Evolutionary conservation across 805 yeast genomes (phyloP).

Genomic region (Saccharomycopsis microspora): DNA sequence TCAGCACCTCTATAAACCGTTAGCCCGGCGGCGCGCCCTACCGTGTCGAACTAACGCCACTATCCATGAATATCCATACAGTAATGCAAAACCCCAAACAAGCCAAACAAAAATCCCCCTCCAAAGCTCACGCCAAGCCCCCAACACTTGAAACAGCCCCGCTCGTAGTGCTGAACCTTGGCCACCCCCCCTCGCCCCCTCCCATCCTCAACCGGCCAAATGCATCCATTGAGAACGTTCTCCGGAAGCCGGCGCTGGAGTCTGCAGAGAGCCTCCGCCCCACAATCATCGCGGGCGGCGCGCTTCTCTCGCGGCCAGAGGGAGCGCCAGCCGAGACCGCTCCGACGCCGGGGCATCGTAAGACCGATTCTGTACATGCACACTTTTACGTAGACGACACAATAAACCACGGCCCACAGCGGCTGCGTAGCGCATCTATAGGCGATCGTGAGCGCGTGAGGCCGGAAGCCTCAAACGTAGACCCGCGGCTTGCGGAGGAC

Average conservation of each 20-base stretch:
- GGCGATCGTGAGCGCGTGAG: conserved; percentile 9
- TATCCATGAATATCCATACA: too few species aligned
- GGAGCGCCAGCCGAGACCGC: conserved; percentile 29
- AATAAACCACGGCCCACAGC: conserved; percentile 34
- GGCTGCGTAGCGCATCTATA: conserved; percentile 25
- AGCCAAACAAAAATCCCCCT: too few species aligned
- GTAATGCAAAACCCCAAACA: too few species aligned
- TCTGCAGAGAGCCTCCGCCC: conserved; percentile 17
- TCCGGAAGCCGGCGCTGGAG: conserved; percentile 4
- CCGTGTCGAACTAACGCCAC: too few species aligned
- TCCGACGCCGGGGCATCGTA: conserved; percentile 25
- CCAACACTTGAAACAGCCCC: too few species aligned
- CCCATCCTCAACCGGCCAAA: conserved; percentile 38
- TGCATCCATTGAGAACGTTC: conserved; percentile 12
- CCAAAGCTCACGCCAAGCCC: too few species aligned
- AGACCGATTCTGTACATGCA: conserved; percentile 61
- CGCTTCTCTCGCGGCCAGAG: conserved; percentile 20
- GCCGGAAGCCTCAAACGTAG: background rate
- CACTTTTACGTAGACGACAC: conserved; percentile 67
- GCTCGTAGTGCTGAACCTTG: conserved; percentile 30
- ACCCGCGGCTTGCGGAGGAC: conserved; percentile 40
- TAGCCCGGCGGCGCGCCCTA: too few species aligned
- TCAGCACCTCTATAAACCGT: too few species aligned
- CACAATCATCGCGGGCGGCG: conserved; percentile 37
- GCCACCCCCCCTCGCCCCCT: conserved; percentile 61